phyloP scores from a whole-genome alignment of 2,329 filamentous ascomycete species.

The Passalora sequoiae region DNA sequence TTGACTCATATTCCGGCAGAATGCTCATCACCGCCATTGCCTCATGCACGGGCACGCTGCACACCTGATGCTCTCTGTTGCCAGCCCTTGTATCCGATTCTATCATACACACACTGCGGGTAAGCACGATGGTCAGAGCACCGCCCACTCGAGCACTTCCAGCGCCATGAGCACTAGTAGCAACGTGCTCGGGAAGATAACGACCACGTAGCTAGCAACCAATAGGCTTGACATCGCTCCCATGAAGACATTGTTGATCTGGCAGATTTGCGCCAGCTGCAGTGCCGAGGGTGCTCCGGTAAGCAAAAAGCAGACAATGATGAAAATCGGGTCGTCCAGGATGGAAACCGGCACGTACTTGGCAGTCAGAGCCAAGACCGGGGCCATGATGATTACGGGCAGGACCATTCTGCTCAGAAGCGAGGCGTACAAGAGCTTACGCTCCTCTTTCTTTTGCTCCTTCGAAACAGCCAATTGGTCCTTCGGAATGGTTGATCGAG shows the following conservation, averaged over 20 bases:
- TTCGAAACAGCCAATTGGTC: slow-evolving; percentile 59
- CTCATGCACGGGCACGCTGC: neutral
- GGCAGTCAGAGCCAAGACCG: slow-evolving; percentile 76
- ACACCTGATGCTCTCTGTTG: neutral
- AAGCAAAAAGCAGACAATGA: slow-evolving; percentile 95
- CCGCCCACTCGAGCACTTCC: slow-evolving; percentile 86
- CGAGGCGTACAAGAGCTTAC: slow-evolving; percentile 76
- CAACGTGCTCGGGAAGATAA: slow-evolving; percentile 90
- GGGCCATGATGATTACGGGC: slow-evolving; percentile 87
- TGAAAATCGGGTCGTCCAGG: slow-evolving; percentile 93
- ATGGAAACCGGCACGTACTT: slow-evolving; percentile 93
- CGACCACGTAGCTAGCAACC: slow-evolving; percentile 94
- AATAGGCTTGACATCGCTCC: slow-evolving; percentile 86
- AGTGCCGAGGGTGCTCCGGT: slow-evolving; percentile 89
- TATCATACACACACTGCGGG: neutral
- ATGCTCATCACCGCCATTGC: neutral
- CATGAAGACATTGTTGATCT: slow-evolving; percentile 96
- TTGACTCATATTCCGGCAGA: too few species aligned
- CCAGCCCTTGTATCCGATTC: neutral
- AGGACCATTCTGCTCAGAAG: slow-evolving; percentile 87
- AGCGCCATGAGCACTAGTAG: slow-evolving; percentile 85
- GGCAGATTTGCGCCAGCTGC: slow-evolving; percentile 95
- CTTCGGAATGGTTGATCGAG: slow-evolving; percentile 77
- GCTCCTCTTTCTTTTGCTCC: slow-evolving; percentile 64
- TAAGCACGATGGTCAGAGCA: slow-evolving; percentile 8